phyloP scores from a whole-genome alignment of 176 grass and related monocot species.

The Ensete ventricosum region DNA sequence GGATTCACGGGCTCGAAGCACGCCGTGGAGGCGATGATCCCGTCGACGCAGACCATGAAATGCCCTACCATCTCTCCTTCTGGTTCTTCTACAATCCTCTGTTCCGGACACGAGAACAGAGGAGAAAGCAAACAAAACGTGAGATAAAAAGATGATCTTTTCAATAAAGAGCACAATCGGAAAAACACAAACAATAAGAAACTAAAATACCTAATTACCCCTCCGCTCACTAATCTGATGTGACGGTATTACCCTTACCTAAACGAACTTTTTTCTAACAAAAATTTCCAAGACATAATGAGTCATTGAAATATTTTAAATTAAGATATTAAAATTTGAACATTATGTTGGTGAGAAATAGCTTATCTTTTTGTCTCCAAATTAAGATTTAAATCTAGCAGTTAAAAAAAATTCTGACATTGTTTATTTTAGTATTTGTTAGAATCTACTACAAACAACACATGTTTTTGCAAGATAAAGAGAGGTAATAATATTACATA shows the following conservation, averaged over 20 bases:
- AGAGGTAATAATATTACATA: no score
- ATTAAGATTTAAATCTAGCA: no score
- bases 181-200: neutral
- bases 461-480: no score
- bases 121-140: neutral
- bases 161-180: neutral
- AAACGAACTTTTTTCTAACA: neutral
- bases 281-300: no score
- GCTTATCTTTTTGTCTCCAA: no score
- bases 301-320: no score
- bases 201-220: neutral
- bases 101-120: no score
- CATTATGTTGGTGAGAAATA: no score
- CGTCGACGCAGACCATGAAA: conserved; percentile 42
- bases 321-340: no score
- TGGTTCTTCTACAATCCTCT: neutral
- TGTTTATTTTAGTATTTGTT: no score
- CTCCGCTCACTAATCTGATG: neutral
- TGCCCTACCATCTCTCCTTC: conserved; percentile 28
- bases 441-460: no score
- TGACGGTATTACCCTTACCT: neutral
- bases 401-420: no score
- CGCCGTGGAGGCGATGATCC: conserved; percentile 29
- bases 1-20: neutral
- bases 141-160: neutral